Evolutionary conservation across 2,329 filamentous ascomycete genomes (phyloP).

Genomic region (Graphiopsis chlorocephala): DNA sequence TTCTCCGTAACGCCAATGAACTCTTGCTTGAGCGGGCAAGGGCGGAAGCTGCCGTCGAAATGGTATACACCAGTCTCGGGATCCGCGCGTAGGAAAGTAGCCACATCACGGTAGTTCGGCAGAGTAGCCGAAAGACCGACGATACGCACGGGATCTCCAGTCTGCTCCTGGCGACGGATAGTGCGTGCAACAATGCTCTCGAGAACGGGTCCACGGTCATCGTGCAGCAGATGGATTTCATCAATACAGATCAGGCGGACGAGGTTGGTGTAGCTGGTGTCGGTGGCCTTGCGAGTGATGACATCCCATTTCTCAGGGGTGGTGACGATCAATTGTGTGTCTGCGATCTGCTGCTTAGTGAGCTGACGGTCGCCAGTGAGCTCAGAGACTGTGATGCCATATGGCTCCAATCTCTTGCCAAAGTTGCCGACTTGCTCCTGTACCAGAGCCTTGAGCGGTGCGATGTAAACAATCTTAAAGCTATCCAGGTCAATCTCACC

Average conservation of each 20-base stretch:
- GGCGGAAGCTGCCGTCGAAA: conserved; percentile 90
- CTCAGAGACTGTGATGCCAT: conserved; percentile 90
- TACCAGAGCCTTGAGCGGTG: conserved; percentile 89
- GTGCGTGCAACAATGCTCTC: conserved; percentile 96
- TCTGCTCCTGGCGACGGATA: conserved; percentile 89
- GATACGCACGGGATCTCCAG: conserved; percentile 85
- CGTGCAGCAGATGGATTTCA: conserved; percentile 95
- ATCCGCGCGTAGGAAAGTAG: conserved; percentile 90
- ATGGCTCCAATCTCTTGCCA: conserved; percentile 83
- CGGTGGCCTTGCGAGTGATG: conserved; percentile 95
- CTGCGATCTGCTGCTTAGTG: conserved; percentile 96
- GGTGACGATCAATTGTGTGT: conserved; percentile 97
- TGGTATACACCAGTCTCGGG: conserved; percentile 84
- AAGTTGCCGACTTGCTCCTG: conserved; percentile 99
- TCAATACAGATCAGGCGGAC: conserved; percentile 95
- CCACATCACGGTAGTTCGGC: conserved; percentile 95
- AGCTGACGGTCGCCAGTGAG: conserved; percentile 96
- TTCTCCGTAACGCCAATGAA: conserved; percentile 97
- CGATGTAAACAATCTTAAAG: conserved; percentile 96
- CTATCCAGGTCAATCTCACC: conserved; percentile 94
- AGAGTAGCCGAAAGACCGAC: conserved; percentile 92
- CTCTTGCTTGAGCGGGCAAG: conserved; percentile 92
- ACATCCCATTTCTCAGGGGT: conserved; percentile 99
- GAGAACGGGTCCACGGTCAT: conserved; percentile 92
- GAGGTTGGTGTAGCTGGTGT: conserved; percentile 95